Percentiles rank a stretch among this genome's conserved stretches.
Evolutionary conservation across 768 basidiomycete species (phyloP).

Genomic region (Tulasnella sp.): DNA sequence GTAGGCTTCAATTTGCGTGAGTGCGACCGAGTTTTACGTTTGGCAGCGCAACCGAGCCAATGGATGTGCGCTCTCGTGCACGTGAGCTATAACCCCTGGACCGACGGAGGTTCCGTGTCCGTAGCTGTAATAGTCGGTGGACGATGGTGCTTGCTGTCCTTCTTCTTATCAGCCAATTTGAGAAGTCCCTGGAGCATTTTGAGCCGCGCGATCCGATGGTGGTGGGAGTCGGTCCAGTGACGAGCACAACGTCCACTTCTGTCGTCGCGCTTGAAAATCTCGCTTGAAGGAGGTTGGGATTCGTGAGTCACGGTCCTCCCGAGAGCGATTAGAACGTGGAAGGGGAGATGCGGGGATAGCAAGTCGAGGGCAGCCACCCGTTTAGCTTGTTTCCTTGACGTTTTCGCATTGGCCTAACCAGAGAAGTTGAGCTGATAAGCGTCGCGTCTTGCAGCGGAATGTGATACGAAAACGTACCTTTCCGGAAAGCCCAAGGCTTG

Average conservation of each 20-base stretch:
- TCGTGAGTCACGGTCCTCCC: conserved; percentile 5
- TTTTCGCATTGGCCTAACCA: conserved; percentile 16
- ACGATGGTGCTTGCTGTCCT: neutral
- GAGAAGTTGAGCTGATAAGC: neutral
- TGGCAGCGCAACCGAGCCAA: neutral
- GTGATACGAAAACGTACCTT: neutral
- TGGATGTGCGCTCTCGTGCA: neutral
- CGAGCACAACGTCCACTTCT: neutral
- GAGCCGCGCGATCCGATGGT: conserved; percentile 10
- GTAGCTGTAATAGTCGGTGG: neutral
- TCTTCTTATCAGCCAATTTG: neutral
- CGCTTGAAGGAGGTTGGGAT: neutral
- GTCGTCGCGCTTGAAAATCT: neutral
- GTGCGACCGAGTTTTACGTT: neutral
- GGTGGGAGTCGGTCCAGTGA: conserved; percentile 21
- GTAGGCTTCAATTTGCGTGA: neutral
- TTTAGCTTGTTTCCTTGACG: conserved; percentile 15
- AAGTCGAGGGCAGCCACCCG: conserved; percentile 14
- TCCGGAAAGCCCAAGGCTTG: conserved; percentile 6
- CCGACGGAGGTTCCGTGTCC: neutral
- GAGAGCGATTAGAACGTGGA: conserved; percentile 20
- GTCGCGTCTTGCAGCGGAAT: neutral
- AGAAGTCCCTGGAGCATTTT: neutral
- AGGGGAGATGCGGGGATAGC: conserved; percentile 12
- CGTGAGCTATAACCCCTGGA: neutral